These are phyloP conservation scores for Chlamydomonas eustigma DNA, from an alignment of 139 green algal species.

Conservation along the genomic window DNA sequence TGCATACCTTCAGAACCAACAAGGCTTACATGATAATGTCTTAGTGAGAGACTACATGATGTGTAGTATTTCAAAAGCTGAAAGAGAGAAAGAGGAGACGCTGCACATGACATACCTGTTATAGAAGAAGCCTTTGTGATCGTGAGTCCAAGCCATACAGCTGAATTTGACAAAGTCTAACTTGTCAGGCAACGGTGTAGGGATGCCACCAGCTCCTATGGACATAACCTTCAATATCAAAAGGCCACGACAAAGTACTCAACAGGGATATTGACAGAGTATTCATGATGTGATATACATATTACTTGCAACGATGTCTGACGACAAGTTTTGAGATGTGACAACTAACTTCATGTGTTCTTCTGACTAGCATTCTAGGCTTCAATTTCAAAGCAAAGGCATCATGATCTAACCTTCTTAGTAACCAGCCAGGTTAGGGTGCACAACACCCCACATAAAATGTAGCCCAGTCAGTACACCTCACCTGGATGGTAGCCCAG, in stretches of 20 bases:
- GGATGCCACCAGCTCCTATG: slow-evolving; percentile 46
- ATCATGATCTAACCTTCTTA: background rate
- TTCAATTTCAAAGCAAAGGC: too few species aligned
- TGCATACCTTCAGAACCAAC: slow-evolving; percentile 18
- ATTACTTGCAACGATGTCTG: too few species aligned
- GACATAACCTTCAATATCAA: slow-evolving; percentile 54
- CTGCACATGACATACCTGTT: slow-evolving; percentile 43
- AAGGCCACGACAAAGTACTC: too few species aligned
- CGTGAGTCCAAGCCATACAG: slow-evolving; percentile 80
- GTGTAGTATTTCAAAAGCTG: too few species aligned
- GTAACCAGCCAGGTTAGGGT: background rate
- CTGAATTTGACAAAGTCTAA: slow-evolving; percentile 85
- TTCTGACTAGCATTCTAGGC: too few species aligned
- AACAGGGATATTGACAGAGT: too few species aligned
- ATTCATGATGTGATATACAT: too few species aligned
- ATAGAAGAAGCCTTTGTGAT: slow-evolving; percentile 93
- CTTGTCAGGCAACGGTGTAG: slow-evolving; percentile 59
- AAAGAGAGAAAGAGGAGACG: background rate
- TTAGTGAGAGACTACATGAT: too few species aligned
- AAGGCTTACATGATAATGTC: background rate
- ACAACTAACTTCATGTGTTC: too few species aligned
- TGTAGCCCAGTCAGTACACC: background rate
- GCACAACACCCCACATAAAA: background rate
- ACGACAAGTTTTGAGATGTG: too few species aligned
- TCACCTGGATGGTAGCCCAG: slow-evolving; percentile 63